phyloP scores from a whole-genome alignment of 2,329 filamentous ascomycete species.

The Xylariales sp. region DNA sequence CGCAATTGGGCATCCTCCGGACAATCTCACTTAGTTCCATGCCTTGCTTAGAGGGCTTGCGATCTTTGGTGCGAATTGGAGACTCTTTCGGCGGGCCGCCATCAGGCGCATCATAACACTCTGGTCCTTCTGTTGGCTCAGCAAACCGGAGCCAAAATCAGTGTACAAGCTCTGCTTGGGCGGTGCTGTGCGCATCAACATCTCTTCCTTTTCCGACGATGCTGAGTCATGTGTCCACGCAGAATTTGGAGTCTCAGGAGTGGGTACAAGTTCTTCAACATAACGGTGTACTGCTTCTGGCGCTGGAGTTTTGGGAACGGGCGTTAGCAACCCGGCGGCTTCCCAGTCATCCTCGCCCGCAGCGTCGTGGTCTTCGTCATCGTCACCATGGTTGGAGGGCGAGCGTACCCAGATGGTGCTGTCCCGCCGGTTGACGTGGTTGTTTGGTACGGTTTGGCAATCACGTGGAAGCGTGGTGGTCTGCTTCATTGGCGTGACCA shows the following conservation, averaged over 20 bases:
- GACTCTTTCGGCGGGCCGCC: slow-evolving; percentile 69
- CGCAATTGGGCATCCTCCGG: no score
- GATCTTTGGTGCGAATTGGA: slow-evolving; percentile 73
- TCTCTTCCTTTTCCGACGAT: slow-evolving; percentile 27
- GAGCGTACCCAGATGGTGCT: slow-evolving; percentile 53
- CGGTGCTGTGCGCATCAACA: slow-evolving; percentile 51
- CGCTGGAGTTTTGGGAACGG: slow-evolving; percentile 54
- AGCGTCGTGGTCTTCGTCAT: slow-evolving; percentile 22
- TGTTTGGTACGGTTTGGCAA: slow-evolving; percentile 37
- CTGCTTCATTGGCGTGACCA: slow-evolving; percentile 42
- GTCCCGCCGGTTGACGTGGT: slow-evolving; percentile 47
- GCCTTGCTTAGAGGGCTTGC: slow-evolving; percentile 64
- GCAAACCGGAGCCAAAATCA: slow-evolving; percentile 38
- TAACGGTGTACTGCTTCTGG: slow-evolving; percentile 50
- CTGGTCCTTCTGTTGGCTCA: slow-evolving; percentile 49
- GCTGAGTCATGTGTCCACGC: slow-evolving; percentile 27
- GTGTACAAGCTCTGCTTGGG: slow-evolving; percentile 36
- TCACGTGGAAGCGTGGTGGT: slow-evolving; percentile 22
- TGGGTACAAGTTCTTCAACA: slow-evolving; percentile 37
- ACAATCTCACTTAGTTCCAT: slow-evolving; percentile 42
- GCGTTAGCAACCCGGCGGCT: slow-evolving; percentile 43
- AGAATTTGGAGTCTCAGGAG: slow-evolving; percentile 38
- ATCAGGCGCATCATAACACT: slow-evolving; percentile 59
- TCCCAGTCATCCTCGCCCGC: slow-evolving; percentile 30
- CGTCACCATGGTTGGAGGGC: slow-evolving; percentile 38